phyloP scores from a whole-genome alignment of 2,329 filamentous ascomycete species.

The Pleomassaria siparia region DNA sequence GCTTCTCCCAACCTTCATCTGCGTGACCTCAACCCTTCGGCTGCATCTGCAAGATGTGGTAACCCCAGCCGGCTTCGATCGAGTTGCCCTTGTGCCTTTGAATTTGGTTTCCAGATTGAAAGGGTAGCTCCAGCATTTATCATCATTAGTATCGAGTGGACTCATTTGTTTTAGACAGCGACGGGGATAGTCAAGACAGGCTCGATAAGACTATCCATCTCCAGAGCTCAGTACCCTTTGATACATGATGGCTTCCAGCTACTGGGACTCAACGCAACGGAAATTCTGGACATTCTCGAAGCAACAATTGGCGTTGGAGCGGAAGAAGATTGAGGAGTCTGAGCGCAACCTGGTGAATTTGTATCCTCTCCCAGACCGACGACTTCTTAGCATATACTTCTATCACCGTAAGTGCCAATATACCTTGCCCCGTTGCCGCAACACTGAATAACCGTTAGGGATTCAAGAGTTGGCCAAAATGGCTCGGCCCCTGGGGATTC shows the following conservation, averaged over 20 bases:
- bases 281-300: slow-evolving; percentile 89
- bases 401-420: slow-evolving; percentile 70
- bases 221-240: background rate
- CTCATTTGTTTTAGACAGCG: too few species aligned
- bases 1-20: background rate
- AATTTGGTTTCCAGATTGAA: background rate
- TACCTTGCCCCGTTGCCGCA: background rate
- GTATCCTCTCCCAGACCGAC: slow-evolving; percentile 78
- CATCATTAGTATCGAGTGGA: too few species aligned
- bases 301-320: slow-evolving; percentile 73
- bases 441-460: slow-evolving; percentile 1
- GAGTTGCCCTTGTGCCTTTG: background rate
- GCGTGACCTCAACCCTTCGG: background rate
- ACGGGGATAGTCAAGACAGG: too few species aligned
- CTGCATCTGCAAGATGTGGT: background rate
- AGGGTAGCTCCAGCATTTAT: background rate
- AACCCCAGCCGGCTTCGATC: background rate
- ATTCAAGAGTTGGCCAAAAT: slow-evolving; percentile 71
- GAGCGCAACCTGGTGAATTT: slow-evolving; percentile 73
- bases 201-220: background rate
- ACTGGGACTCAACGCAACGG: slow-evolving; percentile 92
- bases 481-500: slow-evolving; percentile 77
- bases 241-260: slow-evolving; percentile 81
- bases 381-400: slow-evolving; percentile 88
- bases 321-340: slow-evolving; percentile 74